Base-by-base conservation (phyloP, 208 protist genomes). In the Wallacemonas sp. region DNA sequence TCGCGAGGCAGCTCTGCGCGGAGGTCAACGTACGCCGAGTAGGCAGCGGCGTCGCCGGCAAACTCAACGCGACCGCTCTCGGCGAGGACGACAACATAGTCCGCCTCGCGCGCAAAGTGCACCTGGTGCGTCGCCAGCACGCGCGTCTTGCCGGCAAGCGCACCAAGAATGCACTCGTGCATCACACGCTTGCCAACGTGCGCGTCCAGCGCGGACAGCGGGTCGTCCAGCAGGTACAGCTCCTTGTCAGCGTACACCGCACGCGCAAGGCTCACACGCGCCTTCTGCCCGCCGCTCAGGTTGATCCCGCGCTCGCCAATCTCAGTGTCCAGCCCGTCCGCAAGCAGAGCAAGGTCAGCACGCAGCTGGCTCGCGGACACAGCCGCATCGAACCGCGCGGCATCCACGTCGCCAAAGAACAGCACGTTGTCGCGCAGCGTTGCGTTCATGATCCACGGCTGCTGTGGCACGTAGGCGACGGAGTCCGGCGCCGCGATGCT, bases 41-140 rank as follows among this genome's bases (percentile, higher is more conserved):
- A 83, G 0, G 44, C 58, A 27, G 69, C 55, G 46, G 70, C 74
- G 41, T 29, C 53, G 27, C 78, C 78, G 42, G 59, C 36, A 59
- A 81, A 84, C 19, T 34, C 53, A 44, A 95, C 81, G 2, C 53
- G 24, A 29, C 89, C 83, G 12, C 72, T 52, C n/a, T n/a, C n/a
- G 8, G 81, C 48, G 52, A 98, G 41, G 0, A 97, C 76, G 41
- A 98, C 74, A 38, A 98, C 81, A 24, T 79, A 63, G 68, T 98
- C 92, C 0, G 78, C 82, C 9, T 83, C 26, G 1, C 59, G 42
- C 10, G 97, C 33, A 19, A 86, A 94, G 66, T 97, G 89, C 30
- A 97, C 36, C 65, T 96, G 87, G 81, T 98, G 95, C 15, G 95
- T 98, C 13, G 97, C 91, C 0, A 99, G 72, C 4, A 99, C 58